Base-by-base conservation (phyloP, 257 asterid genomes). In the Solanum peruvianum region DNA sequence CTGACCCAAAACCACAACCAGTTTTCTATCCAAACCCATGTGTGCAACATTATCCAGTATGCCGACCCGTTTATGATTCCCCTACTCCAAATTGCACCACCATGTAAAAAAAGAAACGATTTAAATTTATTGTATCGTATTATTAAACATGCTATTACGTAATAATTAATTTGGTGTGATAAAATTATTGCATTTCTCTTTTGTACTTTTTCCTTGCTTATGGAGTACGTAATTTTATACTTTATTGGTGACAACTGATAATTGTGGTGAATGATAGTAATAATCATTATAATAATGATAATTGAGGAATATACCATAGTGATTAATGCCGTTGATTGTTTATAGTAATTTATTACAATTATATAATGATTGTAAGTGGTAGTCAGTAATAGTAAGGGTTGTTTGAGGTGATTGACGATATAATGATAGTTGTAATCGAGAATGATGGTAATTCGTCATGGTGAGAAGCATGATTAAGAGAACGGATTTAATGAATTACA, bases 301-400 rank as follows among this genome's bases (percentile, higher is more conserved):
- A 15, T 1, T 47, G 8, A 14, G 3, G 3, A 13, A 31, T 64
- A 64, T 64, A 2, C 0, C 14, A 0, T 11, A 64, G 33, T 64
- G 31, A 64, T n/a, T n/a, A 0, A n/a, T 64, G 71, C 4, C 3
- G 0, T 60, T 60, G 69, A 11, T 64, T 64, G 33, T 64, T 64
- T n/a, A 27, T 11, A 4, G 20, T 29, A 14, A 69, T 69, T 6
- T 3, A 4, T 52, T 52, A 52, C n/a, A 18, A 52, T 52, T 52
- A 23, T n/a, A 6, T 66, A 15, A 27, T 27, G 73, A 67, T 67
- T 0, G 4, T 27, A 1, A 67, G 13, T 67, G 5, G 4, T 27
- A 16, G 6, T 27, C 0, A 2, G 0, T 66, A 0, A 31, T 15
- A 0, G 15, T 14, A 23, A 13, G 8, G 1, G 0, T 31, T 67